Conservation (phyloP, 202 grass and related monocot genomes). For the Bolboschoenoplectus hybrid region DNA sequence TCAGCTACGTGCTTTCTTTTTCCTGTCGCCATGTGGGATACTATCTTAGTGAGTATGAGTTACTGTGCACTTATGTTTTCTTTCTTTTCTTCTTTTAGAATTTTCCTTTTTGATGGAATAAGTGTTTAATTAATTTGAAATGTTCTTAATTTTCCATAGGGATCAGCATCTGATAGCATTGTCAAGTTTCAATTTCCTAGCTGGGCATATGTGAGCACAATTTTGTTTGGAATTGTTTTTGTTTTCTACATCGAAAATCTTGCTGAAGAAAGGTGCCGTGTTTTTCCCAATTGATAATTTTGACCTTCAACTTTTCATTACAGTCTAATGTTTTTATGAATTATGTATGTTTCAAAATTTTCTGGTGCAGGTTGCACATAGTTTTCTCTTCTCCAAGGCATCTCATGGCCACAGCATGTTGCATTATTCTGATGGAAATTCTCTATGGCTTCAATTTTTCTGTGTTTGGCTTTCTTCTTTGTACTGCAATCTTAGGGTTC, state of each 20-base stretch:
- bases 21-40: slow-evolving; percentile 98
- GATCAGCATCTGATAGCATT: slow-evolving; percentile 85
- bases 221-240: slow-evolving; percentile 87
- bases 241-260: slow-evolving; percentile 91
- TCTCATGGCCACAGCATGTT: slow-evolving; percentile 82
- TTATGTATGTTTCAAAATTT: not conserved
- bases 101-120: not conserved
- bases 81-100: slow-evolving; percentile 36
- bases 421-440: slow-evolving; percentile 87
- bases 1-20: slow-evolving; percentile 98
- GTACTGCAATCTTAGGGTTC: slow-evolving; percentile 75
- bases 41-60: slow-evolving; percentile 79
- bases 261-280: slow-evolving; percentile 85
- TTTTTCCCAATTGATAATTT: slow-evolving; percentile 25
- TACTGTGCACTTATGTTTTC: slow-evolving; percentile 21
- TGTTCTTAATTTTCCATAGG: slow-evolving; percentile 52
- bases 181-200: slow-evolving; percentile 87
- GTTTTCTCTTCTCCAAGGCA: slow-evolving; percentile 97
- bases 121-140: slow-evolving; percentile 21
- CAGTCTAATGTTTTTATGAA: not conserved
- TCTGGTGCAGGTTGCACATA: slow-evolving; percentile 75
- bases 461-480: slow-evolving; percentile 76
- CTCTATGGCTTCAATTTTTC: slow-evolving; percentile 90
- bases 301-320: not conserved
- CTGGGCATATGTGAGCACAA: slow-evolving; percentile 88